phyloP scores from a whole-genome alignment of 2,329 filamentous ascomycete species.

The Penicillium sclerotigenum region DNA sequence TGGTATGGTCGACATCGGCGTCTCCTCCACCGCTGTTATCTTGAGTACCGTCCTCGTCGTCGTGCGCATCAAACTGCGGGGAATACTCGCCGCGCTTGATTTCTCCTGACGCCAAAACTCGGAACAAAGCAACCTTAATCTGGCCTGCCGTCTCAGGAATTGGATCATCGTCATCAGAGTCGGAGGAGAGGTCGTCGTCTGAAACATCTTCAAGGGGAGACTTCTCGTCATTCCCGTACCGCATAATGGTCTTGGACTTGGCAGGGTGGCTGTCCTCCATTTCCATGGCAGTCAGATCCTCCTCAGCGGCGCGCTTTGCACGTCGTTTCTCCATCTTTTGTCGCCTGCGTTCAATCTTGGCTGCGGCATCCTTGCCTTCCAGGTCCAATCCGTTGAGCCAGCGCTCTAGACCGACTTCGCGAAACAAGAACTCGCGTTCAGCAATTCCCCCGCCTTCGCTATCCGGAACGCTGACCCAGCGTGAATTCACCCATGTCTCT shows the following conservation, averaged over 20 bases:
- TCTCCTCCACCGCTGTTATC: constrained; percentile 62
- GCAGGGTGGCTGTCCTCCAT: constrained; percentile 34
- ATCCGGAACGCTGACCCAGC: constrained; percentile 93
- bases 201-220: constrained; percentile 71
- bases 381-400: constrained; percentile 96
- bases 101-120: constrained; percentile 90
- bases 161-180: constrained; percentile 75
- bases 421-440: constrained; percentile 94
- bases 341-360: constrained; percentile 65
- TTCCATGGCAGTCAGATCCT: constrained; percentile 53
- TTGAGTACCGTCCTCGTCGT: constrained; percentile 75
- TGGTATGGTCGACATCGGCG: constrained; percentile 90
- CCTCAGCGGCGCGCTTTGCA: constrained; percentile 63
- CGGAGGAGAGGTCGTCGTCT: constrained; percentile 67
- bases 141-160: constrained; percentile 89
- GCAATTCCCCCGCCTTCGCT: constrained; percentile 90
- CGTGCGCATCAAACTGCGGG: constrained; percentile 93
- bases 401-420: constrained; percentile 90
- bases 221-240: constrained; percentile 74
- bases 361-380: constrained; percentile 86
- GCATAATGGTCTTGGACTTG: constrained; percentile 59
- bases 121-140: constrained; percentile 96
- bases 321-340: constrained; percentile 78
- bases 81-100: constrained; percentile 98
- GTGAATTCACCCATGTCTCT: constrained; percentile 98